Conservation (phyloP, 495 filamentous ascomycete genomes). For the Geopyxis carbonaria region DNA sequence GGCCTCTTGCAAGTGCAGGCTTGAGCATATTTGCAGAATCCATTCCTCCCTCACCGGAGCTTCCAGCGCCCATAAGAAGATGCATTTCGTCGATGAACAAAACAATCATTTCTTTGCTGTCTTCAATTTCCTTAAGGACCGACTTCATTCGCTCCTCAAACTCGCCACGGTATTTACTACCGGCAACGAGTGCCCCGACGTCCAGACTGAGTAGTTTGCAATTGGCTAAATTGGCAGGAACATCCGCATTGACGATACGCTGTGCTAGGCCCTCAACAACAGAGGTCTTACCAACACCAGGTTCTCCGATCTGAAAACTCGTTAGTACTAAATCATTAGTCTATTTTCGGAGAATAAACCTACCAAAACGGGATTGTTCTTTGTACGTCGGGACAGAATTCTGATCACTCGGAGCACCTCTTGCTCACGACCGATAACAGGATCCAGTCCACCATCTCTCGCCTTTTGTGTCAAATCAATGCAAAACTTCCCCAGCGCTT, state of each 20-base stretch:
- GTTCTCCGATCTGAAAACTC: slow-evolving; percentile 50
- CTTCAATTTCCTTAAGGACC: slow-evolving; percentile 87
- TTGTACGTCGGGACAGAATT: slow-evolving; percentile 82
- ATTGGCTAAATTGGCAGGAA: slow-evolving; percentile 84
- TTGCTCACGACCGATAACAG: slow-evolving; percentile 92
- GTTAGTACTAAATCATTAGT: background rate
- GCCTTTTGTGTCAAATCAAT: slow-evolving; percentile 94
- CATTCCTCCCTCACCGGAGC: slow-evolving; percentile 91
- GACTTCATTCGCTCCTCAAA: slow-evolving; percentile 99
- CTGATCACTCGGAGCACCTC: slow-evolving; percentile 88
- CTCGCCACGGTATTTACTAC: slow-evolving; percentile 94
- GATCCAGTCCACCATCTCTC: slow-evolving; percentile 91
- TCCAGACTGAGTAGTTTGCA: slow-evolving; percentile 90
- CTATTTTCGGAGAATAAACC: background rate
- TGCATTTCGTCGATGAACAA: slow-evolving; percentile 98
- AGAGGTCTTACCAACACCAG: slow-evolving; percentile 96
- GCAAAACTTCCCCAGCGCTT: slow-evolving; percentile 92
- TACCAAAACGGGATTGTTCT: slow-evolving; percentile 91
- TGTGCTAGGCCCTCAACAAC: slow-evolving; percentile 93
- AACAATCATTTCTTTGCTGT: slow-evolving; percentile 92
- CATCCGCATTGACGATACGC: slow-evolving; percentile 87
- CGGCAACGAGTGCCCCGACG: slow-evolving; percentile 84
- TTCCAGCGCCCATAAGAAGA: slow-evolving; percentile 90
- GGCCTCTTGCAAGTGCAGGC: slow-evolving; percentile 88
- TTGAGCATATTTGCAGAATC: slow-evolving; percentile 95